A percentile compares a stretch with the other conserved stretches of the same genome.
Evolutionary conservation across 73 alveolate genomes (phyloP).

Genomic region (Paramecium biaurelia): DNA sequence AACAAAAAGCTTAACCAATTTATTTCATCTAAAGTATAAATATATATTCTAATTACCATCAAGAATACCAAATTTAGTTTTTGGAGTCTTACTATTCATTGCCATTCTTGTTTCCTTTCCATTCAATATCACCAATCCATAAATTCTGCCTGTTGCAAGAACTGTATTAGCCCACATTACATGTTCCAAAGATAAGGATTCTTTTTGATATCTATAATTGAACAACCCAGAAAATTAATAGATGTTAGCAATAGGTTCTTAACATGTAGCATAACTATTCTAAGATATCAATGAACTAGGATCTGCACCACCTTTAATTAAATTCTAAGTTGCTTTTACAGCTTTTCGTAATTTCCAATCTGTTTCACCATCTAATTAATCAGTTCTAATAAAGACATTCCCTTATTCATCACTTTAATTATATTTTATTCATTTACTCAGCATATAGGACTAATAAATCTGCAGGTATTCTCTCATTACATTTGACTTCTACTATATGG

Average conservation of each 20-base stretch:
- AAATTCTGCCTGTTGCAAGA: constrained; percentile 85
- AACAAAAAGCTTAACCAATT: constrained; percentile 72
- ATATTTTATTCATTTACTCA: constrained; percentile 54
- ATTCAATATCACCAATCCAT: constrained; percentile 89
- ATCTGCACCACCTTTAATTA: constrained; percentile 24
- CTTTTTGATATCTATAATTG: constrained; percentile 48
- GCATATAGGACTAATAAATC: constrained; percentile 87
- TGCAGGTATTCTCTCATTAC: constrained; percentile 90
- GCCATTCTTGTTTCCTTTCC: constrained; percentile 95
- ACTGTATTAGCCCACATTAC: constrained; percentile 93
- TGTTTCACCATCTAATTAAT: constrained; percentile 97
- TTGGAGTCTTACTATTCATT: constrained; percentile 87
- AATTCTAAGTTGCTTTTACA: constrained; percentile 56
- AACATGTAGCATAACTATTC: constrained; percentile 15
- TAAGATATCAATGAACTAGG: constrained; percentile 64
- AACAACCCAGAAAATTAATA: constrained; percentile 79
- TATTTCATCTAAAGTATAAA: constrained; percentile 77
- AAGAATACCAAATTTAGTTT: constrained; percentile 82
- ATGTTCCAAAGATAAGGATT: constrained; percentile 80
- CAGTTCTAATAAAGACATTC: constrained; percentile 87
- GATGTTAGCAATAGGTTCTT: constrained; percentile 78
- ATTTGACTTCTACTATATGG: constrained; percentile 78
- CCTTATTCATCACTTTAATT: constrained; percentile 70
- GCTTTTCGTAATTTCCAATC: constrained; percentile 98
- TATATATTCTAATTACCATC: neutral